Evolutionary conservation across 805 yeast genomes (phyloP).

Genomic region (Ogataea methanolica): DNA sequence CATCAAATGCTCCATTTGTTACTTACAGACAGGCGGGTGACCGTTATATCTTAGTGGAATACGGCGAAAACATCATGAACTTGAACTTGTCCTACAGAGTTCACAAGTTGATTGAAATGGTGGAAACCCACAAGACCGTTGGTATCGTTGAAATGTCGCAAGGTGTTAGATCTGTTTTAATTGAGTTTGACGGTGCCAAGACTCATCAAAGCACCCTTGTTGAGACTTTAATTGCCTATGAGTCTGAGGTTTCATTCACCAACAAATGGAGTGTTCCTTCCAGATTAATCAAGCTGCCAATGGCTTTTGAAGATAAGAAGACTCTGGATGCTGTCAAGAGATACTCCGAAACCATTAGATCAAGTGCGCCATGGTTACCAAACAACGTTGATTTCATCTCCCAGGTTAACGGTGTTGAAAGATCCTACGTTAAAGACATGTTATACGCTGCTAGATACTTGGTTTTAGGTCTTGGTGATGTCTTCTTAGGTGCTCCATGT

Average conservation of each 20-base stretch:
- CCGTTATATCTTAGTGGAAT: conserved; percentile 85
- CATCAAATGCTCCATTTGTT: conserved; percentile 56
- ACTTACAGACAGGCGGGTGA: conserved; percentile 97
- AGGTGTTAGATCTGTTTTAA: conserved; percentile 91
- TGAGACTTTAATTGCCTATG: conserved; percentile 64
- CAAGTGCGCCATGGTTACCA: conserved; percentile 96
- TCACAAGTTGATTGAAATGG: conserved; percentile 73
- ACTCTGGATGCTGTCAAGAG: conserved; percentile 87
- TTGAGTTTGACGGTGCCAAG: conserved; percentile 68
- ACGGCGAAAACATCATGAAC: conserved; percentile 86
- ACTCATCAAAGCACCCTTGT: conserved; percentile 61
- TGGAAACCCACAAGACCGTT: conserved; percentile 53
- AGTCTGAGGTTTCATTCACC: conserved; percentile 65
- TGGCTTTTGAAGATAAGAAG: conserved; percentile 93
- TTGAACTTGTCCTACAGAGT: conserved; percentile 82
- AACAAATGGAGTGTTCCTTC: conserved; percentile 86
- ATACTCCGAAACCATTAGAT: conserved; percentile 88
- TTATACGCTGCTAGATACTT: conserved; percentile 84
- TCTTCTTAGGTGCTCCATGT: conserved; percentile 96
- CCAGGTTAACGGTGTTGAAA: conserved; percentile 73
- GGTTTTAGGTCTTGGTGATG: conserved; percentile 95
- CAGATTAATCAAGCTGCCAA: conserved; percentile 78
- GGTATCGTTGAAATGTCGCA: conserved; percentile 96
- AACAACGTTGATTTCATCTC: conserved; percentile 96
- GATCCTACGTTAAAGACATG: conserved; percentile 76